Conservation (phyloP, 495 filamentous ascomycete genomes). For the Penicillium pulvis region DNA sequence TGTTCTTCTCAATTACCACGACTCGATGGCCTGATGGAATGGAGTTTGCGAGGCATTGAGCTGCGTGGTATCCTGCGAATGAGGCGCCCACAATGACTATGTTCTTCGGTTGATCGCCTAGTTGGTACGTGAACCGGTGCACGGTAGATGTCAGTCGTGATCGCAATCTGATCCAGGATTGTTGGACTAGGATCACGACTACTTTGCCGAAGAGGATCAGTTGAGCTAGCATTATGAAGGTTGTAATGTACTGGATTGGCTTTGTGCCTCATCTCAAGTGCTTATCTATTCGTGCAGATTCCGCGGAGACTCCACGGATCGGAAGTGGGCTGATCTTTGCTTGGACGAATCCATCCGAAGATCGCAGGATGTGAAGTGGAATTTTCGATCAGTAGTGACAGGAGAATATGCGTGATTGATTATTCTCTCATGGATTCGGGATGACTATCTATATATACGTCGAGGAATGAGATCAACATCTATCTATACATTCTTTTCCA, state of each 20-base stretch:
- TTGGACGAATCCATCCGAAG: not conserved
- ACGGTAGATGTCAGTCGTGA: slow-evolving; percentile 15
- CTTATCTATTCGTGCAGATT: no score
- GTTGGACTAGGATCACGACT: slow-evolving; percentile 18
- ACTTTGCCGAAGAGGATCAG: slow-evolving; percentile 16
- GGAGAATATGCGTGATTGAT: no score
- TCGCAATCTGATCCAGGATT: slow-evolving; percentile 22
- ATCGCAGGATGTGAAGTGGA: not conserved
- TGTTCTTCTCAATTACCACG: slow-evolving; percentile 58
- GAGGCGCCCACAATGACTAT: slow-evolving; percentile 60
- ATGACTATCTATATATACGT: no score
- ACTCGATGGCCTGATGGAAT: slow-evolving; percentile 53
- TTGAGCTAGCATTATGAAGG: slow-evolving; percentile 8
- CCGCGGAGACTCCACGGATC: slow-evolving; percentile 15
- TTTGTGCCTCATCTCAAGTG: no score
- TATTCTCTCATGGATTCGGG: no score
- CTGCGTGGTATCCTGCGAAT: slow-evolving; percentile 53
- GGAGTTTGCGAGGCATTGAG: slow-evolving; percentile 44
- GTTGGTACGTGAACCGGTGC: slow-evolving; percentile 19
- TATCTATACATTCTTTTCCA: not conserved
- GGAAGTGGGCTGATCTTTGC: not conserved
- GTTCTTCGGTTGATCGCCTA: slow-evolving; percentile 32
- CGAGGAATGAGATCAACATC: not conserved
- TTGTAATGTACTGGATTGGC: no score
- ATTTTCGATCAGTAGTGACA: not conserved